phyloP scores from a whole-genome alignment of 2,329 filamentous ascomycete species.

The Aspergillus ruber region DNA sequence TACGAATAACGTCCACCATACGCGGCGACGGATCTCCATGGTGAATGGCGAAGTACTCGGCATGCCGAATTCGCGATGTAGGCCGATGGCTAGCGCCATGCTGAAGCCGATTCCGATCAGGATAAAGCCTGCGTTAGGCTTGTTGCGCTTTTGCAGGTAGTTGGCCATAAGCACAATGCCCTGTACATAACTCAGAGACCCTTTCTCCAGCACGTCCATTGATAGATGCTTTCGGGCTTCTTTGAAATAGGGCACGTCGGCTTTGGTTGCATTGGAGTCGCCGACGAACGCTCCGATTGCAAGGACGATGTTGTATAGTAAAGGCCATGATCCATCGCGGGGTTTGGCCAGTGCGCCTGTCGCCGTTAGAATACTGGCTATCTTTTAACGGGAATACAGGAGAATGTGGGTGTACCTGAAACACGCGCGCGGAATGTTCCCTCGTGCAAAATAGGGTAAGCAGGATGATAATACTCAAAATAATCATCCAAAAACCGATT shows the following conservation, averaged over 20 bases:
- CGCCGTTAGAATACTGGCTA: slow-evolving; percentile 3
- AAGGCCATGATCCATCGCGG: slow-evolving; percentile 12
- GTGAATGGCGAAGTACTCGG: slow-evolving; percentile 14
- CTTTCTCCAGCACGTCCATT: slow-evolving; percentile 15
- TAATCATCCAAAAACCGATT: slow-evolving; percentile 12
- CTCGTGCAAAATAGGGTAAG: slow-evolving; percentile 14
- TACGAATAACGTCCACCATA: slow-evolving; percentile 17
- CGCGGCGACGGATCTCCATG: slow-evolving; percentile 15
- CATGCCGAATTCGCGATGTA: slow-evolving; percentile 17
- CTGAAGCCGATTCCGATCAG: slow-evolving; percentile 14
- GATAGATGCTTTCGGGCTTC: slow-evolving; percentile 13
- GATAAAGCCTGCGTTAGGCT: slow-evolving; percentile 14
- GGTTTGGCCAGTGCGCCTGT: slow-evolving; percentile 12
- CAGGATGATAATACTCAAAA: slow-evolving; percentile 12
- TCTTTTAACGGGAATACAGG: neutral
- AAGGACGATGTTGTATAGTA: slow-evolving; percentile 13
- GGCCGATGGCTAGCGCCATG: slow-evolving; percentile 13
- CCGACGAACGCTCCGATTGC: slow-evolving; percentile 14
- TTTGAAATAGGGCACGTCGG: slow-evolving; percentile 11
- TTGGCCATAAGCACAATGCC: slow-evolving; percentile 13
- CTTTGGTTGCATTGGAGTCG: slow-evolving; percentile 12
- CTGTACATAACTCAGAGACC: slow-evolving; percentile 15
- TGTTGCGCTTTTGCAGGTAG: slow-evolving; percentile 15
- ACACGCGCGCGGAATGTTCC: slow-evolving; percentile 13
- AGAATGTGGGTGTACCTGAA: slow-evolving; percentile 2